Evolutionary conservation across 2,329 filamentous ascomycete genomes (phyloP).

Genomic region (Mollisiaceae sp.): DNA sequence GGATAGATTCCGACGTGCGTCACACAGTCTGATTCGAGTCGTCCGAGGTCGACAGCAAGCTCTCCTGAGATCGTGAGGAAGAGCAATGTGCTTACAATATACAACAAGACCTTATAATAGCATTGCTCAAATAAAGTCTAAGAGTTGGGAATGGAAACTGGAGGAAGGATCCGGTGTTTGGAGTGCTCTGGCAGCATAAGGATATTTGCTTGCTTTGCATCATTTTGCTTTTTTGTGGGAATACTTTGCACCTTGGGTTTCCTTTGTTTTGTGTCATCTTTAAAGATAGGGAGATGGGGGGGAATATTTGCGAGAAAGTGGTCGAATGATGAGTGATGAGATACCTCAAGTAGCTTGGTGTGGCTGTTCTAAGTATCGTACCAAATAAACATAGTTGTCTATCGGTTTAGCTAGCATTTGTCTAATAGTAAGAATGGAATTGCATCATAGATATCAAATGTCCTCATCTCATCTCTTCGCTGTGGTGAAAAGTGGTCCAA

Average conservation of each 20-base stretch:
- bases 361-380: background rate
- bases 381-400: background rate
- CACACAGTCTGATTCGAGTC: background rate
- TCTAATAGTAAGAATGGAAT: background rate
- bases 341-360: background rate
- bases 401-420: background rate
- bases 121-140: background rate
- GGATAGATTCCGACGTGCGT: background rate
- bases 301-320: too few relatives aligned
- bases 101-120: background rate
- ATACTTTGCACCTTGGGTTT: background rate
- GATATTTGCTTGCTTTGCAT: background rate
- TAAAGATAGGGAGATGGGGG: background rate
- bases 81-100: background rate
- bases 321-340: conserved; percentile 2
- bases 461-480: too few relatives aligned
- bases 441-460: background rate
- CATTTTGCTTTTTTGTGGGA: background rate
- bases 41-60: background rate
- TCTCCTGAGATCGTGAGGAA: background rate
- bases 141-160: background rate
- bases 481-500: too few relatives aligned
- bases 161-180: conserved; percentile 3
- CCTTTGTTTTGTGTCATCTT: background rate
- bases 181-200: conserved; percentile 10